These are phyloP conservation scores for Sordariomycetes sp. DNA, from an alignment of 2,329 filamentous ascomycete species.

Conservation along the genomic window DNA sequence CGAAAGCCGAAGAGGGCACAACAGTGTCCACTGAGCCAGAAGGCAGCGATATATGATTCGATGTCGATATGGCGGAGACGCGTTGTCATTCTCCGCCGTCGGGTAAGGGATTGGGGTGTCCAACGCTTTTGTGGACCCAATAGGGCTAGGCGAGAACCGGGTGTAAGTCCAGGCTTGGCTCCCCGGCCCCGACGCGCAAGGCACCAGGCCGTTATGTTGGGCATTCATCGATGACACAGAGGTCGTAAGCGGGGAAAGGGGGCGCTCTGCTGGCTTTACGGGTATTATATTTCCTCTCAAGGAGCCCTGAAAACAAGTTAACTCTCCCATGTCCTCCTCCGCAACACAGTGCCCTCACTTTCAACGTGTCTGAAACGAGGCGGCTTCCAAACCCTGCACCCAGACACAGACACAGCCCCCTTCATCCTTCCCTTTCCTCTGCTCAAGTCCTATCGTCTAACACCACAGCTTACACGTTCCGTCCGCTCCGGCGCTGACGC, in stretches of 20 bases:
- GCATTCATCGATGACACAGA: too few relatives aligned
- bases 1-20: too few relatives aligned
- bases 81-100: too few relatives aligned
- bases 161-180: too few relatives aligned
- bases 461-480: slow-evolving; percentile 81
- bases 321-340: neutral
- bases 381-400: neutral
- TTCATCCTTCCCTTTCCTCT: neutral
- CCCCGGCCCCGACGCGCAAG: too few relatives aligned
- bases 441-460: neutral
- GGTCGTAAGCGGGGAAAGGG: neutral
- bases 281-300: slow-evolving; percentile 1
- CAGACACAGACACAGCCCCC: neutral
- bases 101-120: neutral
- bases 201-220: too few relatives aligned
- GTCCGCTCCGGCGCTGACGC: slow-evolving; percentile 87
- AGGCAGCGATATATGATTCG: neutral
- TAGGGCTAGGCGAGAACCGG: neutral
- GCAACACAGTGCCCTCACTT: neutral
- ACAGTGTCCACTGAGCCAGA: too few relatives aligned
- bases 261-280: neutral
- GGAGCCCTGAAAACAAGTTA: neutral
- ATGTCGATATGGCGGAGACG: too few relatives aligned
- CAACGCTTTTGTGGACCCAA: neutral
- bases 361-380: neutral